Conservation (phyloP, 2,329 filamentous ascomycete genomes). For the Raffaelea albimanens region DNA sequence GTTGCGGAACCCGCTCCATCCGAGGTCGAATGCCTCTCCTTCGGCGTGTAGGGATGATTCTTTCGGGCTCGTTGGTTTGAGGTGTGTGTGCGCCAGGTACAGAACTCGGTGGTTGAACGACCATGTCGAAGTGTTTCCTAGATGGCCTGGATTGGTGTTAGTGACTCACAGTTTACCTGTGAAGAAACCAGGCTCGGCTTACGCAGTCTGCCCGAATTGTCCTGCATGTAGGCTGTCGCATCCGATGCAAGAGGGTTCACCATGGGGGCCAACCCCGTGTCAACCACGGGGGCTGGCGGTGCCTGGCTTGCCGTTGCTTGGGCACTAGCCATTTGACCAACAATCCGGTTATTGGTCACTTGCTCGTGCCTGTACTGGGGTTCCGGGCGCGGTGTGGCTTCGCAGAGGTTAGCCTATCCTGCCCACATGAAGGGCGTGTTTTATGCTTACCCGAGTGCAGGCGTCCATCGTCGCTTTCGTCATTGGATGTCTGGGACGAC, state of each 20-base stretch:
- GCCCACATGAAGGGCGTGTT: too few relatives aligned
- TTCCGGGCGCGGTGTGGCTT: too few relatives aligned
- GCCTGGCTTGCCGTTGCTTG: neutral
- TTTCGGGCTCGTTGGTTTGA: neutral
- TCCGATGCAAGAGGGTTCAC: neutral
- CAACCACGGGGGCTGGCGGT: slow-evolving; percentile 8
- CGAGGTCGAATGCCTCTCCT: neutral
- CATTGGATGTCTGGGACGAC: too few relatives aligned
- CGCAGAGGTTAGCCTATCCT: too few relatives aligned
- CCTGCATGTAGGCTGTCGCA: neutral
- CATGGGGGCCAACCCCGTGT: neutral
- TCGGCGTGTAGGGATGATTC: neutral
- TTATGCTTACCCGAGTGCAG: too few relatives aligned
- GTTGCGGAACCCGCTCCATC: neutral
- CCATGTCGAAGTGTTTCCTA: neutral
- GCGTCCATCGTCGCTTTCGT: too few relatives aligned
- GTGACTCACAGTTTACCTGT: neutral
- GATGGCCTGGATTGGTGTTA: too few relatives aligned
- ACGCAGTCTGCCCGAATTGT: neutral
- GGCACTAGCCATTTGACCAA: too few relatives aligned
- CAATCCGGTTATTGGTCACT: too few relatives aligned
- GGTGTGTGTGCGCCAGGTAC: neutral
- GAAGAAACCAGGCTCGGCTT: neutral
- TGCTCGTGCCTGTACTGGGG: too few relatives aligned
- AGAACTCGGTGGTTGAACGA: neutral